Base-by-base conservation (phyloP, 1,284 basidiomycete species). In the Heliocybe sulcata region DNA sequence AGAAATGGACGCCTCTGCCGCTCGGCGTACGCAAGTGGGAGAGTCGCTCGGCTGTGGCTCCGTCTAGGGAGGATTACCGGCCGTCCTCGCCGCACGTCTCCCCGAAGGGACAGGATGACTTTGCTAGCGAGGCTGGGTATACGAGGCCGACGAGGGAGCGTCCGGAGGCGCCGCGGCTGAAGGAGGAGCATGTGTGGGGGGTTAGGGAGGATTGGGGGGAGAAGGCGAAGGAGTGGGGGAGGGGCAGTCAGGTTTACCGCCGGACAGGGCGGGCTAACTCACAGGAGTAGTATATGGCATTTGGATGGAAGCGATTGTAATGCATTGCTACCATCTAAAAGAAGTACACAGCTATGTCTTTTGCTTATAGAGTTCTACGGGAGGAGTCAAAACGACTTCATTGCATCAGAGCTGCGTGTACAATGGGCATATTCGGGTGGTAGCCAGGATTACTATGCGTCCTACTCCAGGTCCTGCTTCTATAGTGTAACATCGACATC, bases 131-230 rank as follows among this genome's bases (percentile, higher is more conserved):
- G 48, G 55, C 35, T 22, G n/a, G 42, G 23, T 25, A 56, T 23
- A 29, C 4, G 4, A 49, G 19, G 38, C 19, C 51, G 45, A 19
- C 45, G 42, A 10, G 53, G 19, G 57, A 63, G 27, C 67, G 70
- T 26, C 73, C 72, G 2, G 64, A 65, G 19, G 71, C 75, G 2
- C 75, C 75, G n/a, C 66, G 63, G 33, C 57, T 77, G 29, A 65
- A 66, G 51, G 61, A 68, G 27, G 65, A 72, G 47, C 74, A 77
- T 61, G 60, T 75, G 8, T 76, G 74, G 75, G 74, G 74, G 22
- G 69, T 76, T 23, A 66, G 67, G 51, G 73, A 77, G 47, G 74
- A 78, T 56, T 79, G 78, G 77, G 77, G 76, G 1, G 63, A 67
- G 53, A 67, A 64, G 27, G 70, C 74, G 0, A 71, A 70, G 12